Evolutionary conservation across 805 yeast genomes (phyloP), one percentile per base, ranked within the genome.

Genomic region (Sugiyamaella americana): DNA sequence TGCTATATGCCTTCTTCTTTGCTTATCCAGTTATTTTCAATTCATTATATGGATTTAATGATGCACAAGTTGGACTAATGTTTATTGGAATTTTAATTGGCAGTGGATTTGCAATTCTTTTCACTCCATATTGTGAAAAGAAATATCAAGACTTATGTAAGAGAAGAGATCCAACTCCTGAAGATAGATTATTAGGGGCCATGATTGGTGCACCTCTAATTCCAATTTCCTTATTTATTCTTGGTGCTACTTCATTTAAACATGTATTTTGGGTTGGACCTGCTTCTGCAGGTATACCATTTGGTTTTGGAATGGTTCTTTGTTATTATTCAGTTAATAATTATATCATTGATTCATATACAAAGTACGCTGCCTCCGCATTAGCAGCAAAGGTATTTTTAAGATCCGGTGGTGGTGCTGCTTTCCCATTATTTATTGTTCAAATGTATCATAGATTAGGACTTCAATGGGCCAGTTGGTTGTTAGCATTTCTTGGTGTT

Each of bases 21-120:
- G 96, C 97, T 0, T 88, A 84, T 67, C 97, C 97, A 3, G 95
- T 83, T 44, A 86, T 88, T 44, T 88, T 88, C 64, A 75, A 73
- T 46, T 47, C 44, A 8, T 72, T 87, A 45, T 85, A 88, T 59
- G 87, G 80, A 41, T 87, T 72, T 66, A 73, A 81, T 54, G 95
- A 87, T 64, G 85, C 86, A 57, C 71, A 73, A 44, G 79, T 84
- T 55, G 96, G 96, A 30, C 69, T 88, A 56, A 86, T 89, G 95
- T 75, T 85, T 56, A 83, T 88, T 58, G 96, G 96, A 20, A 88
- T 88, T 58, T 68, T 88, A 53, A 86, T 88, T 49, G 97, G 97
- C 53, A 96, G 96, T 1, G 64, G 70, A 13, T 64, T 80, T 37
- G 95, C 95, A 0, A 69, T 88, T 30, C 55, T 69, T 5, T 78